Conservation (phyloP, 805 yeast species). For the Wickerhamomyces chaumierensis region DNA sequence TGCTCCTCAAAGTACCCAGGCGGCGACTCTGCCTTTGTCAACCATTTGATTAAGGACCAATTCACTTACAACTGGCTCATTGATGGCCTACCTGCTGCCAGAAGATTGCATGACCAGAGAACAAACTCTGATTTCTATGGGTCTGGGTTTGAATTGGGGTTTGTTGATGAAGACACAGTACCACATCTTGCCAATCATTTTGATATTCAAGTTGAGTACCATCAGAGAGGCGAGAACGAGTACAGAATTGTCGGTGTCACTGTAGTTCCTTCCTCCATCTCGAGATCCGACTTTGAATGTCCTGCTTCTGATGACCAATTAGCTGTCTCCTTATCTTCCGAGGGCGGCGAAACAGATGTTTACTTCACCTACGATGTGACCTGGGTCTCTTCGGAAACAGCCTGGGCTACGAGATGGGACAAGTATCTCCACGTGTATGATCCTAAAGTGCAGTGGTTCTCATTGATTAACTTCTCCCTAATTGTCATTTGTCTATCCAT, state of each 20-base stretch:
- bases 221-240: slow-evolving; percentile 51
- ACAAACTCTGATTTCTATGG: slow-evolving; percentile 59
- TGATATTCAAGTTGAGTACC: slow-evolving; percentile 73
- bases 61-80: slow-evolving; percentile 87
- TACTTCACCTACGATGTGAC: slow-evolving; percentile 74
- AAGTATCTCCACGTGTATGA: slow-evolving; percentile 85
- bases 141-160: slow-evolving; percentile 74
- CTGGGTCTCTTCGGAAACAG: slow-evolving; percentile 58
- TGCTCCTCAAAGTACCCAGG: slow-evolving; percentile 52
- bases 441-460: slow-evolving; percentile 93
- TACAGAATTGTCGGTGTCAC: slow-evolving; percentile 87
- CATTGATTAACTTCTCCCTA: slow-evolving; percentile 75
- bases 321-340: slow-evolving; percentile 21
- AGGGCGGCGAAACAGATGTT: slow-evolving; percentile 41
- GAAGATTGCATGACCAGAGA: slow-evolving; percentile 39
- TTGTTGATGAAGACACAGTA: slow-evolving; percentile 39
- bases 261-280: slow-evolving; percentile 57
- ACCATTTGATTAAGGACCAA: slow-evolving; percentile 68
- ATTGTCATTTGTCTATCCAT: slow-evolving; percentile 69
- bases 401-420: slow-evolving; percentile 99
- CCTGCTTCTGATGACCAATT: slow-evolving; percentile 6
- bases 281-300: slow-evolving; percentile 27
- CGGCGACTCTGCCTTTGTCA: slow-evolving; percentile 64
- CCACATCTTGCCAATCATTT: slow-evolving; percentile 75
- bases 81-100: slow-evolving; percentile 92